Percentiles rank a stretch among this genome's conserved stretches.
These are phyloP conservation scores for Cytospora leucostoma DNA, from an alignment of 2,329 filamentous ascomycete species.

Conservation along the genomic window DNA sequence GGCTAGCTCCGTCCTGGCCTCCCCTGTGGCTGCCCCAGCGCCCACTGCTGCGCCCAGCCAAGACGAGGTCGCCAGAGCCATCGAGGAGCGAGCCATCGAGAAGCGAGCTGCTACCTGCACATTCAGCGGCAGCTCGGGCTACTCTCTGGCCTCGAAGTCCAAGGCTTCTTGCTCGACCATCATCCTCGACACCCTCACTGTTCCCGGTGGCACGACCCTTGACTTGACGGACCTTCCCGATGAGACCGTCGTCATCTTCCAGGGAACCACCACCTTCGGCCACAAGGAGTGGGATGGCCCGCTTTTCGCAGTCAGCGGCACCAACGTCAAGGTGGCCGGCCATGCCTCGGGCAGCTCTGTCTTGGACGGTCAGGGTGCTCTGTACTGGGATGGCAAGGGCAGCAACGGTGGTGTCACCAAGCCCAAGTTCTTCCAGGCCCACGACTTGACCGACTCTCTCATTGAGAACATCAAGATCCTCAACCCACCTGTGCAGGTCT, in stretches of 20 bases:
- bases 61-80: constrained; percentile 13
- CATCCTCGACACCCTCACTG: constrained; percentile 39
- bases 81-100: constrained; percentile 12
- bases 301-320: constrained; percentile 29
- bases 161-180: constrained; percentile 45
- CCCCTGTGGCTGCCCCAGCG: constrained; percentile 13
- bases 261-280: constrained; percentile 31
- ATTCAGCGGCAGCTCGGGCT: constrained; percentile 51
- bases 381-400: constrained; percentile 39
- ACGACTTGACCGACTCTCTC: constrained; percentile 40
- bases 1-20: constrained; percentile 5
- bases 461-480: constrained; percentile 43
- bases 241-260: constrained; percentile 40
- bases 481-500: constrained; percentile 47
- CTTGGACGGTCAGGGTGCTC: constrained; percentile 28
- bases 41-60: constrained; percentile 19
- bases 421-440: constrained; percentile 53
- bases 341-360: constrained; percentile 33
- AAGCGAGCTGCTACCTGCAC: constrained; percentile 45
- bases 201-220: constrained; percentile 41
- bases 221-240: constrained; percentile 38
- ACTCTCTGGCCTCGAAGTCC: constrained; percentile 44
- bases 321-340: constrained; percentile 28
- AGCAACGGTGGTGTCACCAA: constrained; percentile 42
- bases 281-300: constrained; percentile 68